Evolutionary conservation across 192 early-diverging fungal species (phyloP).

Genomic region (Martensiomyces pterosporus): DNA sequence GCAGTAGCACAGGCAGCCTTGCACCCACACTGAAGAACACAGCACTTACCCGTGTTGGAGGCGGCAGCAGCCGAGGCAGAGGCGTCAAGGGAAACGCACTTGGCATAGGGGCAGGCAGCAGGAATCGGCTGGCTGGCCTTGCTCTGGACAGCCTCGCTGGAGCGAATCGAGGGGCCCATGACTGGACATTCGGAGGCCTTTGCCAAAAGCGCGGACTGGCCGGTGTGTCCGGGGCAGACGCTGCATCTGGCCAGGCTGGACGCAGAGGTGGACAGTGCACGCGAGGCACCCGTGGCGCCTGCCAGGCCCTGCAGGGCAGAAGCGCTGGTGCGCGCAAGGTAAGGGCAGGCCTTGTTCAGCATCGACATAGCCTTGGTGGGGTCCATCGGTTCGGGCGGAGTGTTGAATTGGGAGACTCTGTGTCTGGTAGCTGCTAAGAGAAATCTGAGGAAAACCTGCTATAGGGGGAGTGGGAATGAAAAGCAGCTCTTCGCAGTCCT

Average conservation of each 20-base stretch:
- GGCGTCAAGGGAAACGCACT: conserved; percentile 10
- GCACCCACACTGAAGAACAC: neutral
- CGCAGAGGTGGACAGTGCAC: conserved; percentile 41
- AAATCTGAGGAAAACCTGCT: no score
- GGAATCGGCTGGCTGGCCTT: conserved; percentile 11
- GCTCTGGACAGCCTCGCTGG: conserved; percentile 26
- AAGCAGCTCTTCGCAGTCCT: no score
- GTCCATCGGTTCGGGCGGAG: conserved; percentile 22
- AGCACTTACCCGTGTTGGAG: neutral
- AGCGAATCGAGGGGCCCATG: conserved; percentile 41
- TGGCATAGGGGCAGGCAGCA: conserved; percentile 35
- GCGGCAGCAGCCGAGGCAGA: neutral
- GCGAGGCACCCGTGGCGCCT: conserved; percentile 10
- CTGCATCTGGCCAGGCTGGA: conserved; percentile 37
- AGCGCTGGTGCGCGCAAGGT: conserved; percentile 44
- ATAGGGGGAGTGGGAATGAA: no score
- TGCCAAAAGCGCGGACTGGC: conserved; percentile 48
- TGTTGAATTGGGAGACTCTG: neutral
- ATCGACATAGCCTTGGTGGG: conserved; percentile 49
- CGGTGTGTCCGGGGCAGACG: conserved; percentile 47
- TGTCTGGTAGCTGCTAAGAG: neutral
- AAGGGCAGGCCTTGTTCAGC: conserved; percentile 46
- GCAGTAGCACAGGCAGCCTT: no score
- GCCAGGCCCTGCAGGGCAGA: conserved; percentile 38
- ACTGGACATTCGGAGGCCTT: conserved; percentile 52